Base-by-base conservation (phyloP, 2,329 filamentous ascomycete species). In the Trichoderma harzianum region DNA sequence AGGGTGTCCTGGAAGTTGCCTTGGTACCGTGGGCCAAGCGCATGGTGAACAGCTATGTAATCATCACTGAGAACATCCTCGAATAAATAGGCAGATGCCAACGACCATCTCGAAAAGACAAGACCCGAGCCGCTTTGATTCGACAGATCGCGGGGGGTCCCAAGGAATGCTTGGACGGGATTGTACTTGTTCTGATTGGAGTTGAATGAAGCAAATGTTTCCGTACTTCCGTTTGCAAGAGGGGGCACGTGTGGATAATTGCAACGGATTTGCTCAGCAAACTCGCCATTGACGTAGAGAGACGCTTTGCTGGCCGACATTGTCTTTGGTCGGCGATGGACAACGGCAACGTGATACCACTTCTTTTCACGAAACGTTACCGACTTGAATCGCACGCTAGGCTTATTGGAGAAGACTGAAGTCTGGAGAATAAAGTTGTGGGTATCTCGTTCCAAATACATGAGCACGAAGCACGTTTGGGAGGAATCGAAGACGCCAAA, bases 1-100 rank as follows among this genome's bases (percentile, higher is more conserved):
- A 99, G 87, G 76, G 94, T 96, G 78, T 99, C 96, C 81, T 99
- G 96, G 76, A 97, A 97, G 79, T 99, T 99, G 18, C 96, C 96
- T 78, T 94, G 91, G 76, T 99, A 99, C 62, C 94, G 90, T 28
- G 94, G 92, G 0, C 96, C 95, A 21, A 99, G 90, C 64, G 95
- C 93, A 79, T 92, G 93, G 77, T 97, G 93, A 0, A 99, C 96
- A 14, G 95, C 92, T 70, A 99, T 86, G 73, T 97, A 88, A 80
- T 99, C 96, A 78, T 98, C 95, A 72, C 94, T 97, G 43, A 98
- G 84, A 0, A 91, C 89, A 72, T 97, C 93, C 72, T 95, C 92
- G 74, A 98, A 94, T 6, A 99, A 84, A 80, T 98, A 93, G 1
- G 94, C 94, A 63, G 93, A 95, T 30, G 94, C 95, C 71, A 99